These are phyloP conservation scores for Hypoxylon sp. DNA, from an alignment of 2,329 filamentous ascomycete genomes.

Conservation along the genomic window DNA sequence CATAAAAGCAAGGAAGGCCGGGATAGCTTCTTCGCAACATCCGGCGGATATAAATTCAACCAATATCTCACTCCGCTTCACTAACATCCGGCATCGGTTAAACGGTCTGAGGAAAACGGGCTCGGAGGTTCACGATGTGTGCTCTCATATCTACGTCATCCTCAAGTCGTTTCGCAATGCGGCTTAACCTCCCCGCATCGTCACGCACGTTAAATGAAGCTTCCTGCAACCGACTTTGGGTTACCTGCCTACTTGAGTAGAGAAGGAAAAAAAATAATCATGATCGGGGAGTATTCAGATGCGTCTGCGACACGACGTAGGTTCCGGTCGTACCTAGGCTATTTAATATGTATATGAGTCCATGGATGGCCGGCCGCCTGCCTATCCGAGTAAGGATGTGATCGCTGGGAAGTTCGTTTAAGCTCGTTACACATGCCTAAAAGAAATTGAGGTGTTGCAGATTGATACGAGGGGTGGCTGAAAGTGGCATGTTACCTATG, in stretches of 20 bases:
- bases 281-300: conserved; percentile 27
- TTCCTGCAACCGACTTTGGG: conserved; percentile 9
- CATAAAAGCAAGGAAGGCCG: background rate
- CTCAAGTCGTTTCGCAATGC: conserved; percentile 24
- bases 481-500: conserved; percentile 16
- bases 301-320: conserved; percentile 28
- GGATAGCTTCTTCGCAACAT: too few species aligned
- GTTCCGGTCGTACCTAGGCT: conserved; percentile 19
- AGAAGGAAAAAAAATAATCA: background rate
- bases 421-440: conserved; percentile 14
- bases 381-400: conserved; percentile 41
- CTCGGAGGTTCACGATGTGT: background rate
- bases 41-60: background rate
- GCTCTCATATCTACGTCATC: conserved; percentile 36
- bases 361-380: conserved; percentile 25
- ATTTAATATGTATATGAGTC: conserved; percentile 14
- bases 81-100: background rate
- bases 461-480: conserved; percentile 14
- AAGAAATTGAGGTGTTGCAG: conserved; percentile 4
- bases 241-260: conserved; percentile 26
- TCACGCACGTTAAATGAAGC: conserved; percentile 37
- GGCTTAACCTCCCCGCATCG: conserved; percentile 41
- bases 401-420: conserved; percentile 11
- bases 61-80: background rate
- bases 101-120: too few species aligned